Evolutionary conservation across 441 rosid genomes (phyloP), one percentile per base, ranked within the genome.

Genomic region (Aleurites moluccanus): DNA sequence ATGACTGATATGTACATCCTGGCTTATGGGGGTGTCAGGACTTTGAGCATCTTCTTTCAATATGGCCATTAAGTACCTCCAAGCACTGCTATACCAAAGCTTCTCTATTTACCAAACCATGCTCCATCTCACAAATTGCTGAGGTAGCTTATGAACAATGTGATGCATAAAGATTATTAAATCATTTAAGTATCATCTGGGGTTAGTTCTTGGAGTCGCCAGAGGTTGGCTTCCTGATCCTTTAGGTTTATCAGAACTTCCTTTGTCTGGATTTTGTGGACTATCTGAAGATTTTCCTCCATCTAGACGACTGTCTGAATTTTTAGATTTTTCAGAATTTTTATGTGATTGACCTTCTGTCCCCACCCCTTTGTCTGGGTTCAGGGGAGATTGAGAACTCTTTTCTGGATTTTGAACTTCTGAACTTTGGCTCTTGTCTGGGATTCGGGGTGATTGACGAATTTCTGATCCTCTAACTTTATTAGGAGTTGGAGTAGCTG

Each of bases 161-260:
- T 45, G 57, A 68, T 21, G 64, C 79, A 50, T 56, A 16, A 30
- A n/a, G 64, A 28, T 47, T 5, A 35, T 13, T 35, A 42, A 55
- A 25, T 64, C 14, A 56, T 69, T 66, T 45, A 16, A n/a, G 52
- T 66, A 78, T 86, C 85, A 89, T 84, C 92, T 84, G 69, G 84
- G 81, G 59, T 66, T 79, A 38, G 83, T 88, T 67, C 87, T 82
- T 3, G 78, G 44, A 47, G 86, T 60, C 52, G 69, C 78, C 75
- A 14, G 53, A 64, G 84, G 78, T 45, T 84, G 65, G 72, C 80
- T 74, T 73, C 80, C 85, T 60, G 75, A 64, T 80, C 86, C 86
- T 82, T 76, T 73, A 59, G 71, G 75, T 80, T 80, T 73, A 53
- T 82, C 86, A 20, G 83, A 76, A 67, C 45, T 79, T 71, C 72